These are phyloP conservation scores for Boletellus sp. DNA, from an alignment of 1,284 basidiomycete genomes.

Conservation along the genomic window DNA sequence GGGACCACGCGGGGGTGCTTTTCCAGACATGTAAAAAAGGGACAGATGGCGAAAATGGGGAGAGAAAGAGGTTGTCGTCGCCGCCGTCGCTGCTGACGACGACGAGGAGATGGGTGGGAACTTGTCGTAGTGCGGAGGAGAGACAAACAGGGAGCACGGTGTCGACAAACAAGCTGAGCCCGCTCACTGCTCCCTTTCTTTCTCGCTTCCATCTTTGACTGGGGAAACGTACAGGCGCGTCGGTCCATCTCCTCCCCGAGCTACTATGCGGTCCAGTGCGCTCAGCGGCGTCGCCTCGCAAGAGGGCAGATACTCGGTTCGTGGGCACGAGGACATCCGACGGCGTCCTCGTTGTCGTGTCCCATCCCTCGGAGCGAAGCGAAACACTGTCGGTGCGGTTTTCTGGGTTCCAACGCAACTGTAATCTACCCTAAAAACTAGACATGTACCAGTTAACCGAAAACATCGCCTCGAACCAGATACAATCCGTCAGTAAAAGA, in stretches of 20 bases:
- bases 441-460: not conserved
- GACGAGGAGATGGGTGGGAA: constrained; percentile 18
- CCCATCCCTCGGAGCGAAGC: not conserved
- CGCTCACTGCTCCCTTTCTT: constrained; percentile 1
- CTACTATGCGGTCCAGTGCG: too few species aligned
- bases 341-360: not conserved
- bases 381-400: not conserved
- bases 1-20: constrained; percentile 69
- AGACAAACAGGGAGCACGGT: constrained; percentile 24
- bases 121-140: constrained; percentile 7
- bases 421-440: not conserved
- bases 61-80: constrained; percentile 11
- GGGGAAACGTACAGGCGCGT: too few species aligned
- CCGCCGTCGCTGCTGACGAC: constrained; percentile 21
- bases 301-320: too few species aligned
- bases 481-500: not conserved
- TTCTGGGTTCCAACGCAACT: not conserved
- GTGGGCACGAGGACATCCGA: too few species aligned
- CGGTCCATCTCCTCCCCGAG: not conserved
- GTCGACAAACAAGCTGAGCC: constrained; percentile 17
- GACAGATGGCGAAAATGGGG: not conserved
- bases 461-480: not conserved
- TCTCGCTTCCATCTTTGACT: constrained; percentile 18
- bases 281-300: too few species aligned
- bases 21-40: constrained; percentile 57